phyloP scores from a whole-genome alignment of 352 stramenopile species.

The Albugo laibachii region DNA sequence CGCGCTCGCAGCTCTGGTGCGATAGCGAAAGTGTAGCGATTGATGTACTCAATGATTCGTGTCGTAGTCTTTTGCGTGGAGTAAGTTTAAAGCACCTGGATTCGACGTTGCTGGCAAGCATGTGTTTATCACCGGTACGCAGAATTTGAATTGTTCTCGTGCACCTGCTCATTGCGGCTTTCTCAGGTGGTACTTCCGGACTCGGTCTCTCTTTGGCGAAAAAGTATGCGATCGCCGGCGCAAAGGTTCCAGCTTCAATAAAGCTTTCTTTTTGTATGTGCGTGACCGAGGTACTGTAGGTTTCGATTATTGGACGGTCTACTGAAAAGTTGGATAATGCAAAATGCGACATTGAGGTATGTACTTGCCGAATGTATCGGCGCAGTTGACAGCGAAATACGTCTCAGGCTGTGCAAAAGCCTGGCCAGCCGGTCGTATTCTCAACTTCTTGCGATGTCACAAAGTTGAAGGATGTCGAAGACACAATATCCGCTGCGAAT shows the following conservation, averaged over 20 bases:
- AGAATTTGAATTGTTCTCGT: background rate
- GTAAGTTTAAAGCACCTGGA: conserved; percentile 20
- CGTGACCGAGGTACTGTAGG: background rate
- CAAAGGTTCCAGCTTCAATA: conserved; percentile 14
- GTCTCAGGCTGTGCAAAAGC: conserved; percentile 42
- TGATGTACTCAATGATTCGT: background rate
- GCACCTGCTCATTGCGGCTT: background rate
- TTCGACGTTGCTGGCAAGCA: conserved; percentile 29
- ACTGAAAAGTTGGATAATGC: background rate
- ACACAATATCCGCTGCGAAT: conserved; percentile 40
- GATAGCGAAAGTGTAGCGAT: background rate
- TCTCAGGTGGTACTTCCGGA: conserved; percentile 26
- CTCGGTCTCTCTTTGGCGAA: conserved; percentile 39
- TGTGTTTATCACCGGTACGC: conserved; percentile 30
- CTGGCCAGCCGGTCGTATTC: conserved; percentile 25
- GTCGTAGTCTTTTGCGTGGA: conserved; percentile 22
- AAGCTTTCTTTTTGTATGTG: background rate
- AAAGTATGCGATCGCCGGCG: conserved; percentile 25
- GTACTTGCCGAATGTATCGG: conserved; percentile 16
- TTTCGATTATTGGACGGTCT: background rate
- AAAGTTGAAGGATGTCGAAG: conserved; percentile 30
- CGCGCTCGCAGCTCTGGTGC: too few relatives aligned
- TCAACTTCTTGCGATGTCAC: conserved; percentile 54
- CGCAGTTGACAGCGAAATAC: conserved; percentile 32
- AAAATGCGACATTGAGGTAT: background rate